Evolutionary conservation across 805 yeast species (phyloP).

Genomic region (Pichia kluyveri): DNA sequence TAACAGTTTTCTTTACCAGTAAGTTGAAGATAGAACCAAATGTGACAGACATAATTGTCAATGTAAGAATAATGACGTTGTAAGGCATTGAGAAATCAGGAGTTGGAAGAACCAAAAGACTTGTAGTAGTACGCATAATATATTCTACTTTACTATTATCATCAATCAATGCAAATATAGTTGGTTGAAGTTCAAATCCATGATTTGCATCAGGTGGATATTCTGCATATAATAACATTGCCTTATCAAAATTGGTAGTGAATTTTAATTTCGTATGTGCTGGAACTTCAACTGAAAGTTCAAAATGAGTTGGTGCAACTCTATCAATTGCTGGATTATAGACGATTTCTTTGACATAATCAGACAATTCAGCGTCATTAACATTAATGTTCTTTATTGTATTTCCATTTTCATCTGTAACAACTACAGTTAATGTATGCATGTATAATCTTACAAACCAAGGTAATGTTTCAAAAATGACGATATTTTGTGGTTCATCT

Average conservation of each 20-base stretch:
- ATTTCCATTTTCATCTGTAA: conserved; percentile 15
- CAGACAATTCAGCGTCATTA: conserved; percentile 22
- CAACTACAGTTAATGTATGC: conserved; percentile 47
- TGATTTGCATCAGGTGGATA: conserved; percentile 99
- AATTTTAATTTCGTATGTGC: conserved; percentile 50
- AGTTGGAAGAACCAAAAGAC: conserved; percentile 79
- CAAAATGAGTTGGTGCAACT: conserved; percentile 73
- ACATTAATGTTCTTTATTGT: conserved; percentile 10
- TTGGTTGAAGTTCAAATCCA: conserved; percentile 92
- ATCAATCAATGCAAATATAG: conserved; percentile 54
- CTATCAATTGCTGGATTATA: conserved; percentile 79
- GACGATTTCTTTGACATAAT: conserved; percentile 40
- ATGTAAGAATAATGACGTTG: conserved; percentile 87
- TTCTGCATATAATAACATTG: conserved; percentile 74
- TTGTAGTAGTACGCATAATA: conserved; percentile 73
- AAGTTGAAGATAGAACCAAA: conserved; percentile 83
- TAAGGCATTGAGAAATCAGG: conserved; percentile 99
- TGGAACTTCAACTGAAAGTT: conserved; percentile 58
- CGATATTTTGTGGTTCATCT: conserved; percentile 35
- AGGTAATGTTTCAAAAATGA: conserved; percentile 77
- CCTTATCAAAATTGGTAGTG: conserved; percentile 78
- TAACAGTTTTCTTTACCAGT: conserved; percentile 61
- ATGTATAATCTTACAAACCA: conserved; percentile 87
- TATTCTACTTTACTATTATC: conserved; percentile 25
- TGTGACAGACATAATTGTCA: conserved; percentile 86